Conservation (phyloP, 176 grass and related monocot genomes). For the Carex pumila region DNA sequence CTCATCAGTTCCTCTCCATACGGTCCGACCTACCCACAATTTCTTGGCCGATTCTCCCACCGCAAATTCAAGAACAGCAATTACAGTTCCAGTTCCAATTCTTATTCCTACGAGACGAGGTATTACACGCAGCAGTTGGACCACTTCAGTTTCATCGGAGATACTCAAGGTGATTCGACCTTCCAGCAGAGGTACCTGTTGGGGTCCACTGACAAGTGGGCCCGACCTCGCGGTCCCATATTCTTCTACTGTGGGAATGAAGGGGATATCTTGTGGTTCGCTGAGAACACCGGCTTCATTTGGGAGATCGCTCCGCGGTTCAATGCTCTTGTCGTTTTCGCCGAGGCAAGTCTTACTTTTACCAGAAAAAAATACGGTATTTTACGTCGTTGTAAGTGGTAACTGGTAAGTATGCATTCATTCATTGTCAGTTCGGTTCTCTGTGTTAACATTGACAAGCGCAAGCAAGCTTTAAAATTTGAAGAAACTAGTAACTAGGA, state of each 20-base stretch:
- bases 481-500: not conserved
- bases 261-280: constrained; percentile 95
- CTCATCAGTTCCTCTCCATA: not conserved
- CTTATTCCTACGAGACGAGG: constrained; percentile 52
- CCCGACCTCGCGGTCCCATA: constrained; percentile 45
- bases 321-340: constrained; percentile 89
- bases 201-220: constrained; percentile 37
- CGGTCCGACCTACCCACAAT: not conserved
- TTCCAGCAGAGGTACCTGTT: constrained; percentile 84
- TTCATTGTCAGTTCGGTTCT: no score
- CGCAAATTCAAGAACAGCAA: not conserved
- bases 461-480: not conserved
- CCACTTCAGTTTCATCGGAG: constrained; percentile 79
- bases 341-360: constrained; percentile 37
- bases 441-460: not conserved
- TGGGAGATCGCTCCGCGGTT: constrained; percentile 86
- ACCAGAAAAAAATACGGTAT: not conserved
- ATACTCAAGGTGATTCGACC: constrained; percentile 21
- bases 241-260: constrained; percentile 99
- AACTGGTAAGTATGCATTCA: not conserved
- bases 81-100: not conserved
- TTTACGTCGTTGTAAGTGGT: not conserved
- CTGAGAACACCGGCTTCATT: constrained; percentile 80
- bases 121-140: constrained; percentile 87
- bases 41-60: constrained; percentile 26